Conservation (phyloP, 768 basidiomycete species). For the Myochromella boudieri region DNA sequence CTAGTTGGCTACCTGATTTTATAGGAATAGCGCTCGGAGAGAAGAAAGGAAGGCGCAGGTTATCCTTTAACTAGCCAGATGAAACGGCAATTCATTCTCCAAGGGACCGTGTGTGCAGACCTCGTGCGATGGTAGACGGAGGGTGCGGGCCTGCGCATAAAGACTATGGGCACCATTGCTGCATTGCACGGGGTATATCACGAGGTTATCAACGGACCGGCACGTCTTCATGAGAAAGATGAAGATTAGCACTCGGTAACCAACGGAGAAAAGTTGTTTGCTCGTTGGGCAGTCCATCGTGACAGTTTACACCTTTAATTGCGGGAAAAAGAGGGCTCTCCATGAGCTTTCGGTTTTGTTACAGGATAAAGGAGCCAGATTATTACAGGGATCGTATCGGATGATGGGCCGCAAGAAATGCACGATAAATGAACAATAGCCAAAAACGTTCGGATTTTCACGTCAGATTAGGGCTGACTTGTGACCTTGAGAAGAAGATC, state of each 20-base stretch:
- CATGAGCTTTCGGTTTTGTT: too few relatives aligned
- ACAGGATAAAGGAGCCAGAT: too few relatives aligned
- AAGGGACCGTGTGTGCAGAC: background rate
- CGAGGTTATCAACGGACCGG: conserved; percentile 15
- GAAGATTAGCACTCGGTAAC: too few relatives aligned
- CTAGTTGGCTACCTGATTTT: background rate
- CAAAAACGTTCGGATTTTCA: background rate
- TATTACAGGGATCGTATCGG: too few relatives aligned
- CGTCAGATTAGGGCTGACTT: background rate
- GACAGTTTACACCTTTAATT: too few relatives aligned
- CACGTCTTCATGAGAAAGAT: too few relatives aligned
- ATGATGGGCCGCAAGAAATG: too few relatives aligned
- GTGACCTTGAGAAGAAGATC: conserved; percentile 2
- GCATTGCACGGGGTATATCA: conserved; percentile 13
- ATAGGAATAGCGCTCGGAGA: background rate
- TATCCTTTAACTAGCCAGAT: conserved; percentile 6
- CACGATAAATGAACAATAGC: background rate
- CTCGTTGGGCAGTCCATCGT: too few relatives aligned
- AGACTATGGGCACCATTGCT: background rate
- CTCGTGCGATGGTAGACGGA: conserved; percentile 5
- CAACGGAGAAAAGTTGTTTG: too few relatives aligned
- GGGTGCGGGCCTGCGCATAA: conserved; percentile 5
- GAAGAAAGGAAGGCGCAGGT: background rate
- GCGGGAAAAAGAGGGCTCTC: too few relatives aligned
- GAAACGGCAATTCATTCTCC: conserved; percentile 4